Evolutionary conservation across 306 rosid genomes (phyloP), one percentile per base, ranked within the genome.

Genomic region (Prunus persica): DNA sequence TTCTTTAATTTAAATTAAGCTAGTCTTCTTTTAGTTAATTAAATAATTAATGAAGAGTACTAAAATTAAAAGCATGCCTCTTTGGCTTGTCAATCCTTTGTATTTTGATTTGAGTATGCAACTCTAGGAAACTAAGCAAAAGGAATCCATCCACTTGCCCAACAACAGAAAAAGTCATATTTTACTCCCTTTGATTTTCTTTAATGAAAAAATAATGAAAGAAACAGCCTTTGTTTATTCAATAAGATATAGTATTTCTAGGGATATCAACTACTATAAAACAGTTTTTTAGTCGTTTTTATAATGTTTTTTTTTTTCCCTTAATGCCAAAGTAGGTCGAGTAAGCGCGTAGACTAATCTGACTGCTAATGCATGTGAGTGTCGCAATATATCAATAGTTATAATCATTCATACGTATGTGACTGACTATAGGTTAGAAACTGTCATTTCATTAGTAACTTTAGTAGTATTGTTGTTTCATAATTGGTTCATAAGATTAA

Each of bases 131-230:
- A 63, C 24, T 63, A 16, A 30, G 24, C 18, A 14, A 45, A 5
- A 28, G 58, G 77, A 73, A 73, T 60, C 77, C 77, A 73, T 28
- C 69, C 77, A 61, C 49, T 61, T 46, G 60, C 69, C 68, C 77
- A 45, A 61, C 46, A 3, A 14, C 3, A 57, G 2, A 11, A 65
- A 60, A 45, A 45, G 58, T 61, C 69, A 19, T 60, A 25, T 61
- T 30, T 60, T 73, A 61, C 61, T 45, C 46, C 11, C 30, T 60
- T 27, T 45, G 2, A 4, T 72, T 24, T 57, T 64, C 60, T 32
- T 46, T 6, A 41, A 41, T 43, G 38, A 73, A 16, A 22, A 58
- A 58, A 18, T 11, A 11, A 18, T 14, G 11, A 16, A 18, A 32
- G 13, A 30, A 8, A 15, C 20, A 19, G 11, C 1, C 46, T 30